Evolutionary conservation across 2,329 filamentous ascomycete genomes (phyloP), one percentile per base, ranked within the genome.

Genomic region (Dothidotthia symphoricarpi): DNA sequence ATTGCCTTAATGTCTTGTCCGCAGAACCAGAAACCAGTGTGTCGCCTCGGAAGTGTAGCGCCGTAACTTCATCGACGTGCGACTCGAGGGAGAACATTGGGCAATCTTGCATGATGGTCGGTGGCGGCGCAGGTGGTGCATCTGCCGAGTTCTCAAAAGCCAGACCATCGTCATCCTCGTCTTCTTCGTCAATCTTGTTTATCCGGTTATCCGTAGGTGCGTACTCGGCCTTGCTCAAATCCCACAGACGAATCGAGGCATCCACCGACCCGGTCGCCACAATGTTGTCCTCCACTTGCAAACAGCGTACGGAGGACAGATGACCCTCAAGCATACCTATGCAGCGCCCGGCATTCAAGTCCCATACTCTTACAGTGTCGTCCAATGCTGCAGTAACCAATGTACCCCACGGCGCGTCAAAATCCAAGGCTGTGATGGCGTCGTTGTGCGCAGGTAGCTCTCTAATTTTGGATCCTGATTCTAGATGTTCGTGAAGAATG

Each of bases 1-100:
- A 98, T 66, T 98, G 93, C 29, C 93, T 83, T 38, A 98, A 75
- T 1, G 93, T 98, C 75, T 98, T 98, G 71, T 98, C 93, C 1
- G 93, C 86, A 6, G 91, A 97, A 10, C 93, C 93, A 2, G 93
- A 98, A 22, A 98, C 89, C 12, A 98, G 77, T 0, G 88, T 89
- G 52, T 95, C 84, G 38, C 87, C 87, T 43, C 83, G 80, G 70
- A 98, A 95, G 69, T 97, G 85, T 16, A 98, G 75, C 6, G 93
- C 91, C 10, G 93, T 97, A 48, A 98, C 85, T 71, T 96, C 91
- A 49, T 88, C 91, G 16, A 98, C 83, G 59, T 98, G 93, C 0
- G 91, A 85, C 65, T 88, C 83, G 16, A 98, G 77, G 0, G 88
- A 88, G 64, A 86, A 91, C n/a, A 97, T 73, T 11, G 85, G 83